Base-by-base conservation (phyloP, 1,284 basidiomycete species). In the Boletus sp. region DNA sequence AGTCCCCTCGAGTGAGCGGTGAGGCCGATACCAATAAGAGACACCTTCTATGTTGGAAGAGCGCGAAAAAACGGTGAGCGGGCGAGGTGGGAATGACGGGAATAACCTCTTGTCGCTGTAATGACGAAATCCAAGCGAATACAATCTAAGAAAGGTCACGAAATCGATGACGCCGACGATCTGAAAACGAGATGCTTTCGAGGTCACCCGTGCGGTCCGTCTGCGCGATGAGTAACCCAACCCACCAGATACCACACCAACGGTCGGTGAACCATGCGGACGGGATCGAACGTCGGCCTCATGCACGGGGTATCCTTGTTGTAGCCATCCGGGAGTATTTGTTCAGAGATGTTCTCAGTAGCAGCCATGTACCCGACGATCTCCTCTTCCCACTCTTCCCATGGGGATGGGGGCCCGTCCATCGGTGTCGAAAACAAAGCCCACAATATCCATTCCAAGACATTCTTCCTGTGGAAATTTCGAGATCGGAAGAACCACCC, bases 361-460 rank as follows among this genome's bases (percentile, higher is more conserved):
- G 51, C 51, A 20, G 57, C 42, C n/a, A 77, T 40, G 55, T 81
- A 81, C 16, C 65, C 69, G 6, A 71, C 66, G 0, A 81, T 56
- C 53, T 79, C 77, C 13, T 75, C 74, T 22, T 68, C 57, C 76
- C 75, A 81, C 27, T 69, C 71, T 33, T 72, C 62, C 10, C 56
- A 52, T n/a, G n/a, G n/a, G n/a, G n/a, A n/a, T n/a, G n/a, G n/a
- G 2, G 50, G 23, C 2, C 60, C 60, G 2, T 65, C 55, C 26
- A 62, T 60, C 23, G 64, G 61, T 8, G 61, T 64, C 22, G 60
- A 69, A 61, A 82, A 85, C 16, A 85, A 55, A 0, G 80, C 78
- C 81, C 82, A 84, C 6, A 80, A 65, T n/a, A 84, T 59, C 82
- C 82, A 84, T 43, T 84, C 78, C 5, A 71, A 50, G 40, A 78